Conservation (phyloP, 768 basidiomycete genomes). For the Podaxis sp. region DNA sequence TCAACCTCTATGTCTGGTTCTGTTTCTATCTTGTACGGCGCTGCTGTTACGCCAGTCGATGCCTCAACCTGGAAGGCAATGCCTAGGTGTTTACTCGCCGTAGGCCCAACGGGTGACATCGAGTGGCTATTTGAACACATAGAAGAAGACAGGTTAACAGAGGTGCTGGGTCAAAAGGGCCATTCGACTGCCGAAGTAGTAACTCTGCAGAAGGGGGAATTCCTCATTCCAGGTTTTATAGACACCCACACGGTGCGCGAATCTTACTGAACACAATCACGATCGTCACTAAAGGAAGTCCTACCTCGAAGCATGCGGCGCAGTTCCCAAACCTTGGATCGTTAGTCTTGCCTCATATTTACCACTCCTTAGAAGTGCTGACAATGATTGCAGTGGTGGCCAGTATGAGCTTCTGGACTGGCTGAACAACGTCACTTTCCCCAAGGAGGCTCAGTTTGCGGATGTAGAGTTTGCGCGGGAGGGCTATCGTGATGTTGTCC, state of each 20-base stretch:
- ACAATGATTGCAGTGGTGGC: conserved; percentile 47
- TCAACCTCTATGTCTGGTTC: conserved; percentile 18
- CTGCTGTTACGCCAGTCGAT: conserved; percentile 53
- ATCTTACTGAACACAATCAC: neutral
- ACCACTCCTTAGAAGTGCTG: neutral
- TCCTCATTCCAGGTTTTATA: conserved; percentile 84
- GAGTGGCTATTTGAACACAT: conserved; percentile 73
- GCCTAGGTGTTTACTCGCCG: conserved; percentile 54
- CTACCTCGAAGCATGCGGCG: conserved; percentile 62
- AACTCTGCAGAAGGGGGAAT: conserved; percentile 51
- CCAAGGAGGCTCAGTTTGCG: conserved; percentile 75
- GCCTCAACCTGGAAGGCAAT: conserved; percentile 43
- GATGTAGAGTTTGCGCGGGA: conserved; percentile 68
- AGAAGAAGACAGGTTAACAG: conserved; percentile 41
- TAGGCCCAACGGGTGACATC: conserved; percentile 51
- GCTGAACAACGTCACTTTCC: conserved; percentile 85
- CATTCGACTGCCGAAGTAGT: conserved; percentile 41
- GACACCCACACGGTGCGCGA: conserved; percentile 86
- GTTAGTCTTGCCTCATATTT: conserved; percentile 31
- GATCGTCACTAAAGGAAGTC: neutral
- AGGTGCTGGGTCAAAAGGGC: conserved; percentile 54
- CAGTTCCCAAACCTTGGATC: conserved; percentile 75
- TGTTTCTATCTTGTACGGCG: conserved; percentile 46
- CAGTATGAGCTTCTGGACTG: conserved; percentile 89
- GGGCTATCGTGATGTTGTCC: conserved; percentile 72